These are phyloP conservation scores for Coemansia sp. DNA, from an alignment of 192 early-diverging fungal species.

Conservation along the genomic window DNA sequence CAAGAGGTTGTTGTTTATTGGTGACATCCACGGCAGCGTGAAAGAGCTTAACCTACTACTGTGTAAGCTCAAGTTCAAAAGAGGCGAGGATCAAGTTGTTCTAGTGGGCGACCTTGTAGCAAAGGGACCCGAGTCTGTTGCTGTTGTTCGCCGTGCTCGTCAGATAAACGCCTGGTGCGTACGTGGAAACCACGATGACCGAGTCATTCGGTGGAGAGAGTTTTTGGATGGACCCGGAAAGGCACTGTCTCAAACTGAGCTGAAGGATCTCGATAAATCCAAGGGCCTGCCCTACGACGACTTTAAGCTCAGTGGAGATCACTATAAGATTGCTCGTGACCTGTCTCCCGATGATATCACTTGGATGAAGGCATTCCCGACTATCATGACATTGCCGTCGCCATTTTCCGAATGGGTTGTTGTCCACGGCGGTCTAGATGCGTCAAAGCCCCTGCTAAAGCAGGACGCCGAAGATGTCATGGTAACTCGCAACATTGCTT, in stretches of 20 bases:
- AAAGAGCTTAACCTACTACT: conserved; percentile 63
- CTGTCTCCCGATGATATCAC: conserved; percentile 52
- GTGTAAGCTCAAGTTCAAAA: conserved; percentile 39
- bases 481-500: conserved; percentile 60
- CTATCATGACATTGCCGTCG: conserved; percentile 59
- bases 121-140: conserved; percentile 66
- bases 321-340: conserved; percentile 50
- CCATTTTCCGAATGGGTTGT: conserved; percentile 58
- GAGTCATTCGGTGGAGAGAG: conserved; percentile 63
- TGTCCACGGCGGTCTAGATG: conserved; percentile 74
- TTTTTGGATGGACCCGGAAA: conserved; percentile 52
- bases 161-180: conserved; percentile 60
- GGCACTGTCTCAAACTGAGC: conserved; percentile 9
- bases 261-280: conserved; percentile 17
- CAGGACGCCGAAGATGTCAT: conserved; percentile 66
- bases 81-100: conserved; percentile 62
- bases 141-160: conserved; percentile 61
- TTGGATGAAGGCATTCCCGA: conserved; percentile 61
- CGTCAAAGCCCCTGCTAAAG: conserved; percentile 42
- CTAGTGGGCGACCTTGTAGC: conserved; percentile 71
- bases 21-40: conserved; percentile 71
- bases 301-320: conserved; percentile 28
- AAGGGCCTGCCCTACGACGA: conserved; percentile 25
- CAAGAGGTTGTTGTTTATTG: conserved; percentile 66
- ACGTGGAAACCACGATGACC: conserved; percentile 79